Percentiles rank a stretch among this genome's conserved stretches.
Evolutionary conservation across 495 filamentous ascomycete species (phyloP).

Genomic region (Platismatia glauca): DNA sequence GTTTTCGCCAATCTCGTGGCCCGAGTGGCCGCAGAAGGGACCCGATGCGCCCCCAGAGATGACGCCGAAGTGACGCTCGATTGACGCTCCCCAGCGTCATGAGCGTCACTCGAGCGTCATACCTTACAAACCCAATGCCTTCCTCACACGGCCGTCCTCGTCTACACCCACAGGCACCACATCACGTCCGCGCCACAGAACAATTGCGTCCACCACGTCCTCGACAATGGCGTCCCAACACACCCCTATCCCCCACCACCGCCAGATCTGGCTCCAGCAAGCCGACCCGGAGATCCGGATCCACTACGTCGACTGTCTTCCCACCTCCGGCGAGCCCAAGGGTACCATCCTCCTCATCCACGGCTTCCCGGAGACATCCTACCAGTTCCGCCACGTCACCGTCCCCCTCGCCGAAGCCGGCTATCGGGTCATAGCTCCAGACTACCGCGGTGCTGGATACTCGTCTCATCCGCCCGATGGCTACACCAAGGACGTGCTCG

Average conservation of each 20-base stretch:
- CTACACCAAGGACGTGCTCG: slow-evolving; percentile 29
- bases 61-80: slow-evolving; percentile 16
- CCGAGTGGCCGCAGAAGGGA: neutral
- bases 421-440: slow-evolving; percentile 36
- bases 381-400: slow-evolving; percentile 38
- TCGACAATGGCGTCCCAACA: slow-evolving; percentile 8
- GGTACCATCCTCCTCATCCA: slow-evolving; percentile 24
- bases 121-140: neutral
- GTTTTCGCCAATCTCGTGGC: neutral
- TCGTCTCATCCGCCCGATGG: slow-evolving; percentile 32
- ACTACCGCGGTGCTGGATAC: slow-evolving; percentile 40
- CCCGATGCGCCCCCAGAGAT: too few relatives aligned
- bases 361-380: slow-evolving; percentile 39
- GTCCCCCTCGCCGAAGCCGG: slow-evolving; percentile 31
- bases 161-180: neutral
- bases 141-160: neutral
- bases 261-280: slow-evolving; percentile 22
- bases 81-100: neutral
- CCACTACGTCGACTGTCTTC: slow-evolving; percentile 20
- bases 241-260: slow-evolving; percentile 8
- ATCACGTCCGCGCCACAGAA: neutral
- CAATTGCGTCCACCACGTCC: neutral
- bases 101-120: slow-evolving; percentile 12
- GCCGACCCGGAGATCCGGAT: slow-evolving; percentile 24
- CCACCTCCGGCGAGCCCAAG: slow-evolving; percentile 12